These are phyloP conservation scores for Emiliania huxleyi DNA, from an alignment of 78 protist genomes.

Conservation along the genomic window DNA sequence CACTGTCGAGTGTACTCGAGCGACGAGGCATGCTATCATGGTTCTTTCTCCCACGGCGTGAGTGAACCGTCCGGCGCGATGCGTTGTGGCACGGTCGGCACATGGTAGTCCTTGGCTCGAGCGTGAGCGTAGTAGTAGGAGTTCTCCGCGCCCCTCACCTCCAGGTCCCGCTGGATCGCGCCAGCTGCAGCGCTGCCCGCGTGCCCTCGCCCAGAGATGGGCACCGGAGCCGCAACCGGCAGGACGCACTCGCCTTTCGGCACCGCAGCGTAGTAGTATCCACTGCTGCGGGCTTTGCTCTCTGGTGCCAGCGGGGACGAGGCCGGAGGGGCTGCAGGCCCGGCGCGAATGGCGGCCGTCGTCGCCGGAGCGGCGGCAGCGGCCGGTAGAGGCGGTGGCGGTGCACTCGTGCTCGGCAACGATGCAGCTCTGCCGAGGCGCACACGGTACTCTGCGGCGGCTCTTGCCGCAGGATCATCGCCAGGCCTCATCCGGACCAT, in stretches of 20 bases:
- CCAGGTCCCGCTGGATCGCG: background rate
- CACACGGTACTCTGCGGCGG: background rate
- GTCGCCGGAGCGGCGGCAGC: background rate
- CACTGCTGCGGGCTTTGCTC: background rate
- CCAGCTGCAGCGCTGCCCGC: background rate
- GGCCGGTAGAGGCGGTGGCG: background rate
- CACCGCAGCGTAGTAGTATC: background rate
- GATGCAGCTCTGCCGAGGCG: background rate
- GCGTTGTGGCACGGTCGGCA: background rate
- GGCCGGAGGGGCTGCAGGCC: background rate
- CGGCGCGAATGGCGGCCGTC: background rate
- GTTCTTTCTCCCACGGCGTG: background rate
- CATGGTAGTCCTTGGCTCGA: background rate
- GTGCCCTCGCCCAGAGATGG: background rate
- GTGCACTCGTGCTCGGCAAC: background rate
- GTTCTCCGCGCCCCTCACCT: slow-evolving; percentile 49
- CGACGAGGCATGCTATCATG: too few species aligned
- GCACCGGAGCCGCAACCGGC: background rate
- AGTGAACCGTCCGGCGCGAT: background rate
- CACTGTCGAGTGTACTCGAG: too few species aligned
- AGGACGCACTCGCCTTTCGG: background rate
- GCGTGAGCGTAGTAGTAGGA: background rate
- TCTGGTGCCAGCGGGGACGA: background rate
- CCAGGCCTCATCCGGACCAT: background rate
- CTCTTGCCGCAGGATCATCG: background rate